Evolutionary conservation across 495 filamentous ascomycete species (phyloP).

Genomic region (Talaromyces trachyspermus): DNA sequence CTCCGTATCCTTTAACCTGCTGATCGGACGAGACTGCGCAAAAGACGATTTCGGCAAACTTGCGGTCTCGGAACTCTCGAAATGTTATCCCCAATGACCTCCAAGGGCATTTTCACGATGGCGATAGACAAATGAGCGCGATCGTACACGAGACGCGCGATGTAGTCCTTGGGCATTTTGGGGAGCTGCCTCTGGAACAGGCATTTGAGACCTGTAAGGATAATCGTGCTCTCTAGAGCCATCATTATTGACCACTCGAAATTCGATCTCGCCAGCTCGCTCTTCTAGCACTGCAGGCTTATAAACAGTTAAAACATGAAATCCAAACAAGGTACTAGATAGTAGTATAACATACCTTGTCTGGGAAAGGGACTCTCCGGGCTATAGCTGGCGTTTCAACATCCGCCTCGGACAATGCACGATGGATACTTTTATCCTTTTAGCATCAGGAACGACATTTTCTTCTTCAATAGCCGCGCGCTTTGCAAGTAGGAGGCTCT

Average conservation of each 20-base stretch:
- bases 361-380: conserved; percentile 83
- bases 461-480: too few species aligned
- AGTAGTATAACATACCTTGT: conserved; percentile 49
- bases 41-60: conserved; percentile 98
- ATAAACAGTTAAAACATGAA: neutral
- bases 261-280: conserved; percentile 91
- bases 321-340: neutral
- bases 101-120: conserved; percentile 91
- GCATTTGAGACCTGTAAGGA: conserved; percentile 91
- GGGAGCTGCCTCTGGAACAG: conserved; percentile 98
- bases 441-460: too few species aligned
- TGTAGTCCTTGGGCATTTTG: conserved; percentile 99
- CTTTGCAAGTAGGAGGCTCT: too few species aligned
- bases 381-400: too few species aligned
- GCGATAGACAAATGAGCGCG: conserved; percentile 93
- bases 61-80: conserved; percentile 83
- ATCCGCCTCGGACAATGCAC: too few species aligned
- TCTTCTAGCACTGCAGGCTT: conserved; percentile 90
- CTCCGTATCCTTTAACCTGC: conserved; percentile 97
- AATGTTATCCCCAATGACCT: conserved; percentile 97
- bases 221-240: conserved; percentile 80
- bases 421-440: too few species aligned
- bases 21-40: conserved; percentile 97
- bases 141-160: conserved; percentile 93
- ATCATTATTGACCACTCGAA: conserved; percentile 97